Conservation (phyloP, 805 yeast genomes). For the Barnettozyma wickerhamii region DNA sequence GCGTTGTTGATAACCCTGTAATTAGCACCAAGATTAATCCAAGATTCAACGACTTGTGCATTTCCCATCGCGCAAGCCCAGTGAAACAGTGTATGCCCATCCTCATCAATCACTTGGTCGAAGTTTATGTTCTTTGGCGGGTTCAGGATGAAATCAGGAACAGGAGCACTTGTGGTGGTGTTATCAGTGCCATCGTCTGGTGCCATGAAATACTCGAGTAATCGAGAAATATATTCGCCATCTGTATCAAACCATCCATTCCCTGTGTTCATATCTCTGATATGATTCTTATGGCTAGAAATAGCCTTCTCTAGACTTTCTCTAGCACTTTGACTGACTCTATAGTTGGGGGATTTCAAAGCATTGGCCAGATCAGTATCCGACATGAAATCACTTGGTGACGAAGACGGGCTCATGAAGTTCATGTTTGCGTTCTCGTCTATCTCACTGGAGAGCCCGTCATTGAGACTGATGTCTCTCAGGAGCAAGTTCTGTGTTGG, state of each 20-base stretch:
- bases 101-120: slow-evolving; percentile 82
- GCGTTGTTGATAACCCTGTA: slow-evolving; percentile 52
- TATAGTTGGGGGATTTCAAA: slow-evolving; percentile 26
- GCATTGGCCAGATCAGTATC: slow-evolving; percentile 48
- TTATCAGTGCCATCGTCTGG: slow-evolving; percentile 43
- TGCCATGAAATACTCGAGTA: slow-evolving; percentile 50
- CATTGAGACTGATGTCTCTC: slow-evolving; percentile 11
- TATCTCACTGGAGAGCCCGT: slow-evolving; percentile 23
- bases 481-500: not conserved
- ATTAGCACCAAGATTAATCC: slow-evolving; percentile 74
- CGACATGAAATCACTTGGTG: slow-evolving; percentile 51
- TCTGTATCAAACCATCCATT: slow-evolving; percentile 29
- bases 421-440: slow-evolving; percentile 14
- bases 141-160: slow-evolving; percentile 62
- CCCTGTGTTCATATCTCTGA: slow-evolving; percentile 7
- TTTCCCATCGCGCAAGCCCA: slow-evolving; percentile 98
- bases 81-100: slow-evolving; percentile 91
- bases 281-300: slow-evolving; percentile 12
- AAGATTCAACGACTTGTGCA: slow-evolving; percentile 66
- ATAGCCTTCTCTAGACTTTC: slow-evolving; percentile 23
- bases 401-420: slow-evolving; percentile 29
- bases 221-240: slow-evolving; percentile 40
- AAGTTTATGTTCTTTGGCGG: slow-evolving; percentile 66
- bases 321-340: slow-evolving; percentile 18
- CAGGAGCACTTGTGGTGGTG: slow-evolving; percentile 28